Percentiles rank a stretch among this genome's conserved stretches.
Evolutionary conservation across 2,329 filamentous ascomycete genomes (phyloP).

Genomic region (Calonectria pteridis): DNA sequence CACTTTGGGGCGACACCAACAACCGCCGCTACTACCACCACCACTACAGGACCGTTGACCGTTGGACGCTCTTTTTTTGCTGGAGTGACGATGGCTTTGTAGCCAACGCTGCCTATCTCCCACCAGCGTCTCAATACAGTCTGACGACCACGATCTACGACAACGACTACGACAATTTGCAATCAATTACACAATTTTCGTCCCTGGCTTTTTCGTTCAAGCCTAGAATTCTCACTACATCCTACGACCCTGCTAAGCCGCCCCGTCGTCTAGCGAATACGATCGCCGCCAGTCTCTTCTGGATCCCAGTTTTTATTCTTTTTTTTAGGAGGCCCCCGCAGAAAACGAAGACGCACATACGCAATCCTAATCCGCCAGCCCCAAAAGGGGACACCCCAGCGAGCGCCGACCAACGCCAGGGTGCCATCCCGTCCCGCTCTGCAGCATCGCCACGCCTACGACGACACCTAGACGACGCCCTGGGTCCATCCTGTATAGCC

Average conservation of each 20-base stretch:
- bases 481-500: constrained; percentile 5
- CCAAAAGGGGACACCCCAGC: constrained; percentile 20
- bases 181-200: constrained; percentile 11
- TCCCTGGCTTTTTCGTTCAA: not conserved
- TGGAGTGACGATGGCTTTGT: constrained; percentile 23
- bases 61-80: not conserved
- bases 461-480: constrained; percentile 6
- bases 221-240: constrained; percentile 9
- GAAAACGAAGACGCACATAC: constrained; percentile 28
- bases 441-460: constrained; percentile 38
- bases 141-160: constrained; percentile 8
- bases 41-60: constrained; percentile 3
- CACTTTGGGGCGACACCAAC: not conserved
- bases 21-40: not conserved
- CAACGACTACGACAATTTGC: constrained; percentile 20
- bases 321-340: constrained; percentile 34
- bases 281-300: constrained; percentile 33
- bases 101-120: not conserved
- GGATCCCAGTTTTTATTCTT: constrained; percentile 25
- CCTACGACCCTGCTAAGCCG: constrained; percentile 15
- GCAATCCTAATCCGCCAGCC: constrained; percentile 24
- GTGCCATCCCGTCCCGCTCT: constrained; percentile 20
- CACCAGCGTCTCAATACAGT: not conserved
- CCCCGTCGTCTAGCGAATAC: constrained; percentile 39
- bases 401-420: constrained; percentile 19